A percentile compares a stretch with the other conserved stretches of the same genome.
phyloP scores from a whole-genome alignment of 2,329 filamentous ascomycete genomes.

The Fulvia fulva region DNA sequence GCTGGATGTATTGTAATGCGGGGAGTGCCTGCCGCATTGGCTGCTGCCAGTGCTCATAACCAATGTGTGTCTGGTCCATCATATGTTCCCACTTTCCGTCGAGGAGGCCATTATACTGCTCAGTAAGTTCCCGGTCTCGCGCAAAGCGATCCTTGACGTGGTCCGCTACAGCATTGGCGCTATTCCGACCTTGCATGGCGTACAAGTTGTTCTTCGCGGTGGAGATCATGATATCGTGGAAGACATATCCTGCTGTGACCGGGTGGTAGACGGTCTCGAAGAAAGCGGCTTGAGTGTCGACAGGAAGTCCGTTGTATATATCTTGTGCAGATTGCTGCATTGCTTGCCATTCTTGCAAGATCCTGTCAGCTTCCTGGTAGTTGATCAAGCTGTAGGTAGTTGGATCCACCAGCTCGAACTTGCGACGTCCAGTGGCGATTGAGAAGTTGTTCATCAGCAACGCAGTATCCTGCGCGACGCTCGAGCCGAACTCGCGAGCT shows the following conservation, averaged over 20 bases:
- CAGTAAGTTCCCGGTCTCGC: slow-evolving; percentile 55
- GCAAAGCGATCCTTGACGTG: slow-evolving; percentile 53
- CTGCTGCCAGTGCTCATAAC: not conserved
- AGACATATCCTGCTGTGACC: slow-evolving; percentile 54
- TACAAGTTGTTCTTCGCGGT: slow-evolving; percentile 53
- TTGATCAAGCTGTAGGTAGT: slow-evolving; percentile 58
- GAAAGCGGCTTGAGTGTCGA: slow-evolving; percentile 53
- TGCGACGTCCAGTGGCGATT: slow-evolving; percentile 55
- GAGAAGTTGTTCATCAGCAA: slow-evolving; percentile 55
- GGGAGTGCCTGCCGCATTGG: not conserved
- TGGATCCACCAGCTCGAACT: slow-evolving; percentile 60
- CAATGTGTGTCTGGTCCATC: slow-evolving; percentile 38
- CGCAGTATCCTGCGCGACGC: slow-evolving; percentile 47
- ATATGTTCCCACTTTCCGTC: slow-evolving; percentile 47
- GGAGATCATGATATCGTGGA: slow-evolving; percentile 52
- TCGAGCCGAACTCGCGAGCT: slow-evolving; percentile 53
- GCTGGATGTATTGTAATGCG: slow-evolving; percentile 51
- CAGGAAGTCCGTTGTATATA: slow-evolving; percentile 53
- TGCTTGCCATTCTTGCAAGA: slow-evolving; percentile 53
- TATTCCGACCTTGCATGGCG: slow-evolving; percentile 54
- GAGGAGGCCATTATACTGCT: slow-evolving; percentile 55
- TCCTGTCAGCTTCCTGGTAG: slow-evolving; percentile 60
- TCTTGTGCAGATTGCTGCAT: slow-evolving; percentile 53
- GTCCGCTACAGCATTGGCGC: slow-evolving; percentile 52
- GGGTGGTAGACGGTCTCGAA: slow-evolving; percentile 62